Evolutionary conservation across 2,329 filamentous ascomycete genomes (phyloP).

Genomic region (Hymenoscyphus infarciens): DNA sequence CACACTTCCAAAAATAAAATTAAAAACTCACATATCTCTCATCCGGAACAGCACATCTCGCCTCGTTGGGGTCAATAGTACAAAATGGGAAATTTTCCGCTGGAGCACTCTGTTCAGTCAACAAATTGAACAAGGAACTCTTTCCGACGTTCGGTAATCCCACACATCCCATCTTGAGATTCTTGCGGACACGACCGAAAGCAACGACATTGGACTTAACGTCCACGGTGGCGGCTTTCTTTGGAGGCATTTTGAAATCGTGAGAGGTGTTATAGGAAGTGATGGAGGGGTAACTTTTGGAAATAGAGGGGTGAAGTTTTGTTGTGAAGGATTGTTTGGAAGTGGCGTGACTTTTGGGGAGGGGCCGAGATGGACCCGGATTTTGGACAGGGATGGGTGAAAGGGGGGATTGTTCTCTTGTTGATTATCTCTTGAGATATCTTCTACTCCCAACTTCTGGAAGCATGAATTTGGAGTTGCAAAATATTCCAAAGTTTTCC

Average conservation of each 20-base stretch:
- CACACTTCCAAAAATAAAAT: constrained; percentile 1
- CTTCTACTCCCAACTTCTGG: too few species aligned
- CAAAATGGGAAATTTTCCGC: constrained; percentile 46
- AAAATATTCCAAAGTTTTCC: too few species aligned
- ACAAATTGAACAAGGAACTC: constrained; percentile 44
- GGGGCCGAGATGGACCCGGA: not conserved
- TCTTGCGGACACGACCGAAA: constrained; percentile 43
- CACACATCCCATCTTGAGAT: constrained; percentile 47
- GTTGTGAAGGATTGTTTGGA: not conserved
- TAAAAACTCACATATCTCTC: constrained; percentile 40
- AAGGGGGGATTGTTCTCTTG: not conserved
- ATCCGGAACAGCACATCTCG: constrained; percentile 44
- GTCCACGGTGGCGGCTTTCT: constrained; percentile 38
- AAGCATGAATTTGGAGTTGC: too few species aligned
- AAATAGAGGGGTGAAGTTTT: not conserved
- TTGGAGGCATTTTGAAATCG: constrained; percentile 39
- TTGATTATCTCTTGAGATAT: not conserved
- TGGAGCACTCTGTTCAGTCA: constrained; percentile 44
- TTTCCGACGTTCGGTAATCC: constrained; percentile 46
- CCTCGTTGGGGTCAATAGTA: constrained; percentile 46
- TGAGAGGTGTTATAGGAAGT: not conserved
- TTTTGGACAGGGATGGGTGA: not conserved
- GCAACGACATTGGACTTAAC: constrained; percentile 44
- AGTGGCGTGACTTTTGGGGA: constrained; percentile 2
- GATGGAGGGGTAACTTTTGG: constrained; percentile 2